Evolutionary conservation across 2,329 filamentous ascomycete species (phyloP).

Genomic region (Cladosporium halotolerans): DNA sequence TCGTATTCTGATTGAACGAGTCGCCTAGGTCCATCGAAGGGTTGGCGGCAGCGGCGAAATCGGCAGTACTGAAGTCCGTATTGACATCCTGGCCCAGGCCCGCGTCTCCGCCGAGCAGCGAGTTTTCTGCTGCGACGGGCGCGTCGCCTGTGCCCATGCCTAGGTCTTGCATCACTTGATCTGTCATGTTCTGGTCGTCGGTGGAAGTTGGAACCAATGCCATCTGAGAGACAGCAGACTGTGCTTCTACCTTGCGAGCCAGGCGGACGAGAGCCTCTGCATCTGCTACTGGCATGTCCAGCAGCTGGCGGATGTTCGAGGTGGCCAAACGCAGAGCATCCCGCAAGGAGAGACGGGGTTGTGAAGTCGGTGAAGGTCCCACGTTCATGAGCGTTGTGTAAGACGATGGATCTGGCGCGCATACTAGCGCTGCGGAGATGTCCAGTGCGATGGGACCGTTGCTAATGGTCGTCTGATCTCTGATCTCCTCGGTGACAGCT

Average conservation of each 20-base stretch:
- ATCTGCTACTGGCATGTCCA: slow-evolving; percentile 2
- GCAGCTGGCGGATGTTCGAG: slow-evolving; percentile 1
- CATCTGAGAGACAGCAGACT: slow-evolving; percentile 58
- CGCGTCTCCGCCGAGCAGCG: background rate
- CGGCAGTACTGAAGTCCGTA: slow-evolving; percentile 14
- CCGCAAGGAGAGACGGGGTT: background rate
- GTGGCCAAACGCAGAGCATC: slow-evolving; percentile 11
- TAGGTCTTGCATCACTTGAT: slow-evolving; percentile 32
- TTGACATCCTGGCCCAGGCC: slow-evolving; percentile 10
- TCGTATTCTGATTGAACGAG: slow-evolving; percentile 18
- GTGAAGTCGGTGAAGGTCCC: background rate
- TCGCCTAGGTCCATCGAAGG: slow-evolving; percentile 18
- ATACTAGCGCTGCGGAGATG: slow-evolving; percentile 62
- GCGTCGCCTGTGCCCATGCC: slow-evolving; percentile 17
- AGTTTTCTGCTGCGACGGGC: background rate
- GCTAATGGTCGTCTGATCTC: slow-evolving; percentile 53
- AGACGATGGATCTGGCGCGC: slow-evolving; percentile 48
- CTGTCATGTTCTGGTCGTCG: slow-evolving; percentile 19
- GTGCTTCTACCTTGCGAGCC: slow-evolving; percentile 26
- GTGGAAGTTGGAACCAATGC: slow-evolving; percentile 23
- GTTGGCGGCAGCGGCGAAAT: slow-evolving; percentile 17
- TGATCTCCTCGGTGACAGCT: slow-evolving; percentile 62
- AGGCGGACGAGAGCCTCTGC: slow-evolving; percentile 41
- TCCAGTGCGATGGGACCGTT: slow-evolving; percentile 61
- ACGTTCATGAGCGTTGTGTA: slow-evolving; percentile 4